Evolutionary conservation across 441 rosid species (phyloP).

Genomic region (Populus hybrid): DNA sequence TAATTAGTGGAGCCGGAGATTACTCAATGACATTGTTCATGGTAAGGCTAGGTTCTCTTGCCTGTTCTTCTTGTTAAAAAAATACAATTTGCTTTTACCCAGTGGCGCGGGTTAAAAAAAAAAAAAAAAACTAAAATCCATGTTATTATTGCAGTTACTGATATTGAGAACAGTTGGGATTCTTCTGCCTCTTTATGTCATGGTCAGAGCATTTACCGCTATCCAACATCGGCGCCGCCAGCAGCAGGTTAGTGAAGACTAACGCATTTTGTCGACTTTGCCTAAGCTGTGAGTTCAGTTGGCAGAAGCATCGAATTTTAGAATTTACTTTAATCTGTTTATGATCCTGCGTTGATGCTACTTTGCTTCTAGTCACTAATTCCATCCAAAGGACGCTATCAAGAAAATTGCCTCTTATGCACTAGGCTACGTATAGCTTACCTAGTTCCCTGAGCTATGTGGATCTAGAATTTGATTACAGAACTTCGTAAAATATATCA

Average conservation of each 20-base stretch:
- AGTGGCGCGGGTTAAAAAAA: neutral
- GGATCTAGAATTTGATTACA: neutral
- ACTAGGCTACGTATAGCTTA: too few species aligned
- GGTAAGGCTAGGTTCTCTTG: constrained; percentile 32
- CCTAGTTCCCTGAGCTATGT: neutral
- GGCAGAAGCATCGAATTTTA: neutral
- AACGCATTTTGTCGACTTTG: neutral
- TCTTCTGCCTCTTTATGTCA: constrained; percentile 54
- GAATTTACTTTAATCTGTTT: neutral
- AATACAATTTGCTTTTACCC: neutral
- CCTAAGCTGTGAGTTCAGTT: neutral
- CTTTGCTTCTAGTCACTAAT: neutral
- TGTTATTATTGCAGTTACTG: constrained; percentile 39
- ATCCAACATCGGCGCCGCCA: constrained; percentile 45
- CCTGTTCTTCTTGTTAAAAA: neutral
- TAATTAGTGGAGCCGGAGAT: constrained; percentile 48
- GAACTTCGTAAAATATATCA: neutral
- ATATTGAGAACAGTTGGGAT: constrained; percentile 56
- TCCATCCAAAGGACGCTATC: too few species aligned
- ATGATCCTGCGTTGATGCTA: neutral
- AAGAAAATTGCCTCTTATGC: too few species aligned
- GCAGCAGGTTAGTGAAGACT: constrained; percentile 33
- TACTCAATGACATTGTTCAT: constrained; percentile 48
- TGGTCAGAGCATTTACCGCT: constrained; percentile 47
- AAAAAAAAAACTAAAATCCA: neutral